Evolutionary conservation across 345 rosid genomes (phyloP).

Genomic region (Orychophragmus violaceus): DNA sequence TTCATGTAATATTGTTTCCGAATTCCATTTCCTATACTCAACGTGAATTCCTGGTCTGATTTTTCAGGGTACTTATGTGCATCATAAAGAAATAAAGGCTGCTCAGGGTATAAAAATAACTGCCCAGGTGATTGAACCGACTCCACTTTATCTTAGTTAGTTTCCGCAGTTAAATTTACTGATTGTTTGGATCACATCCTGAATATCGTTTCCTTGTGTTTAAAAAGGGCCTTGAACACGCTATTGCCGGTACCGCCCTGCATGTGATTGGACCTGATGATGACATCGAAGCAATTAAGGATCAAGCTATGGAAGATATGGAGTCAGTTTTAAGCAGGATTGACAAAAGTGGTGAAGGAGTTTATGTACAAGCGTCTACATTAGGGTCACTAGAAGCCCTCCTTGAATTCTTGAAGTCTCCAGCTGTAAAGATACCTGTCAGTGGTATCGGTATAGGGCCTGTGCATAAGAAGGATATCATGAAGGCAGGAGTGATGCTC

Average conservation of each 20-base stretch:
- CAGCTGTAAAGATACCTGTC: constrained; percentile 81
- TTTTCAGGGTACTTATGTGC: constrained; percentile 77
- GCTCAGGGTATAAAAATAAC: constrained; percentile 93
- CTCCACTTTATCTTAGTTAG: not conserved
- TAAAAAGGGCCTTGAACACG: constrained; percentile 82
- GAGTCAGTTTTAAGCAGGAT: constrained; percentile 76
- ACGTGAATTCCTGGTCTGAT: constrained; percentile 19
- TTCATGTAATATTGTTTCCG: not conserved
- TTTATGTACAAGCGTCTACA: constrained; percentile 92
- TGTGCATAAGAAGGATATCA: constrained; percentile 84
- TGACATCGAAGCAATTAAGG: constrained; percentile 65
- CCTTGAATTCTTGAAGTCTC: constrained; percentile 85
- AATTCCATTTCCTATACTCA: not conserved
- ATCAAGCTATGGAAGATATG: constrained; percentile 78
- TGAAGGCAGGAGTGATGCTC: constrained; percentile 94
- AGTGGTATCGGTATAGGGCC: constrained; percentile 92
- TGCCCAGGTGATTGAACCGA: constrained; percentile 57
- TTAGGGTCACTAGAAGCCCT: constrained; percentile 93
- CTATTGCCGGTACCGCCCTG: constrained; percentile 89
- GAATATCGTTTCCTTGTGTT: constrained; percentile 6
- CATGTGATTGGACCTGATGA: constrained; percentile 78
- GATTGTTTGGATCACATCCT: constrained; percentile 3
- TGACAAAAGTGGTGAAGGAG: constrained; percentile 89
- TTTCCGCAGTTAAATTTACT: not conserved
- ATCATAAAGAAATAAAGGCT: constrained; percentile 87